Percentiles rank a stretch among this genome's conserved stretches.
Evolutionary conservation across 306 rosid species (phyloP).

Genomic region (Trifolium pratense): DNA sequence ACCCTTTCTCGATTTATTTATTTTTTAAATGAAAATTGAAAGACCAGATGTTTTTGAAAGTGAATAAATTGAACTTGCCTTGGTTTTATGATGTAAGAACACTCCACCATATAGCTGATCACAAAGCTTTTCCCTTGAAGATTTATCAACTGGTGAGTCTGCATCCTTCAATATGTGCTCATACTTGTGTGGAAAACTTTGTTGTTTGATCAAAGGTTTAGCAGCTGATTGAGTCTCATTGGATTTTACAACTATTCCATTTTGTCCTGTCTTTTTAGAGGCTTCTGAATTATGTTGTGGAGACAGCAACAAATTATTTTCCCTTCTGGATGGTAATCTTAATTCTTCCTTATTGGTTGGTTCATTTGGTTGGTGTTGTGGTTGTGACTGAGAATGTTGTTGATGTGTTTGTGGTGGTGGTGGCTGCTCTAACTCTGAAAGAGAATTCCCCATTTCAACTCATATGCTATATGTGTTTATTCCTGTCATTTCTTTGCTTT

Average conservation of each 20-base stretch:
- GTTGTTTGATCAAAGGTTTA: conserved; percentile 29
- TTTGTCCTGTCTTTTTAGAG: conserved; percentile 9
- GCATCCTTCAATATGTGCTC: conserved; percentile 45
- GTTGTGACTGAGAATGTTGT: neutral
- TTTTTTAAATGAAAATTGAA: too few relatives aligned
- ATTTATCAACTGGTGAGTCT: conserved; percentile 39
- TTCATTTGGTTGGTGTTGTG: conserved; percentile 8
- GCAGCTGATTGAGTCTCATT: conserved; percentile 13
- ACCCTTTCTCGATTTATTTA: neutral
- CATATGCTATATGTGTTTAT: neutral
- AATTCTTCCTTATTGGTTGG: neutral
- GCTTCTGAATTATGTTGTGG: conserved; percentile 11
- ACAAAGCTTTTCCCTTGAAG: conserved; percentile 36
- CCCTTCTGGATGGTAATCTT: conserved; percentile 5
- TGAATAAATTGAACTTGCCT: conserved; percentile 38
- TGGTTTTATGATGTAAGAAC: conserved; percentile 41
- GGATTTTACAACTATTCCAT: conserved; percentile 16
- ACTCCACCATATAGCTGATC: conserved; percentile 46
- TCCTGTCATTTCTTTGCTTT: neutral
- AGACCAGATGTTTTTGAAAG: too few relatives aligned
- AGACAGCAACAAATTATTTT: conserved; percentile 13
- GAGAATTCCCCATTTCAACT: conserved; percentile 48
- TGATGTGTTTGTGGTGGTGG: neutral
- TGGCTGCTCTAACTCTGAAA: conserved; percentile 13
- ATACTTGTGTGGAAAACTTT: conserved; percentile 26